These are phyloP conservation scores for Udeniomyces megalosporus DNA, from an alignment of 768 basidiomycete species.

Conservation along the genomic window DNA sequence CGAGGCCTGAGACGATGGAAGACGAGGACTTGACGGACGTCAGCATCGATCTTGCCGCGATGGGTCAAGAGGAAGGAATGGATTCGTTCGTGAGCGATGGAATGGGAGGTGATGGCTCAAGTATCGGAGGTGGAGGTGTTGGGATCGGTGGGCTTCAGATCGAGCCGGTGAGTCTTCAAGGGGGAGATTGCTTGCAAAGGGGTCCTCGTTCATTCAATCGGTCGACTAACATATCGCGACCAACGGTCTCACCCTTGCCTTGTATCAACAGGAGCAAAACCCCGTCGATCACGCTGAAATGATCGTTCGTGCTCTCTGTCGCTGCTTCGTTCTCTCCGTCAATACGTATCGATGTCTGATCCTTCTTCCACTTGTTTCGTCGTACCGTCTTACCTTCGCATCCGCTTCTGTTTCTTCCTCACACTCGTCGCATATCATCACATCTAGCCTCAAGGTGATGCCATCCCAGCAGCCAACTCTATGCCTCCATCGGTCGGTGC, in stretches of 20 bases:
- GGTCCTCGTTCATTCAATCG: too few species aligned
- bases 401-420: too few species aligned
- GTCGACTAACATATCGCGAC: too few species aligned
- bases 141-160: background rate
- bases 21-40: slow-evolving; percentile 77
- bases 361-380: too few species aligned
- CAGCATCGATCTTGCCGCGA: slow-evolving; percentile 60
- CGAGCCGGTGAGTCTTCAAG: too few species aligned
- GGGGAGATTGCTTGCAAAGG: too few species aligned
- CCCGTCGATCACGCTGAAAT: slow-evolving; percentile 32
- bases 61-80: background rate
- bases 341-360: too few species aligned
- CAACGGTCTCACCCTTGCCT: too few species aligned
- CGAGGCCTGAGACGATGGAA: slow-evolving; percentile 57
- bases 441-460: background rate
- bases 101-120: slow-evolving; percentile 40
- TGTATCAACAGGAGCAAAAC: slow-evolving; percentile 30
- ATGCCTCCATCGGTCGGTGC: too few species aligned
- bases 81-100: slow-evolving; percentile 18
- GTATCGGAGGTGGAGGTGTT: slow-evolving; percentile 74
- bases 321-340: background rate
- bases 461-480: slow-evolving; percentile 24
- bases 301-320: background rate
- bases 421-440: too few species aligned
- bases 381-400: too few species aligned